Base-by-base conservation (phyloP, 2,329 filamentous ascomycete species). In the Sclerotinia minor region DNA sequence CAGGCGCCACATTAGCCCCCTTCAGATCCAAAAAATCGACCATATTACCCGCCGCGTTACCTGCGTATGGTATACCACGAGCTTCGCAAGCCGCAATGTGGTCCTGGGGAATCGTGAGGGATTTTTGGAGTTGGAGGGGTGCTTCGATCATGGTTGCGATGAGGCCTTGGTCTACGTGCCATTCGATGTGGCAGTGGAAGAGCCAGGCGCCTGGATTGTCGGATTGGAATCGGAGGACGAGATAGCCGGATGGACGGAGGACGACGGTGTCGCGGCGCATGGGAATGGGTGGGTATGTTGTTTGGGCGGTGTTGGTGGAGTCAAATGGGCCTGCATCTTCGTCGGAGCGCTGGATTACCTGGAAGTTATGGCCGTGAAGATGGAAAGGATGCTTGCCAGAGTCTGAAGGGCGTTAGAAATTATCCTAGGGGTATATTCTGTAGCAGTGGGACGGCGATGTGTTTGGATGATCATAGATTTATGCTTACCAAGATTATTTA, bases 161-260 rank as follows among this genome's bases (percentile, higher is more conserved):
- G 2, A 92, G 81, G n/a, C 90, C 90, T 3, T 86, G 87, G 1
- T 83, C 79, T 68, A 91, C 81, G 75, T 92, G 90, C 89, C 89
- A 94, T 75, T 92, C 89, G 65, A 94, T 89, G 76, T 94, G 91
- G 78, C 91, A 94, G 78, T 93, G 91, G 80, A 93, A 91, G 5
- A 90, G 77, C 88, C 88, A 91, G 29, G 90, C 81, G 73, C 88
- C 88, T 15, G 89, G 87, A 72, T 91, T 91, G 74, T 91, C 83
- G 1, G 88, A 86, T 68, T 81, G 80, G 79, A 89, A 90, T n/a
- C 87, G 82, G 29, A 94, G 75, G 15, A 92, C 85, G 32, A 90
- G 83, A 76, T 90, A 87, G 0, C 91, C 89, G 44, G 85, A 82
- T 0, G 89, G 88, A 26, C 83, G 83, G 0, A 92, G 78, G 2